Base-by-base conservation (phyloP, 306 rosid species). In the Cercis canadensis region DNA sequence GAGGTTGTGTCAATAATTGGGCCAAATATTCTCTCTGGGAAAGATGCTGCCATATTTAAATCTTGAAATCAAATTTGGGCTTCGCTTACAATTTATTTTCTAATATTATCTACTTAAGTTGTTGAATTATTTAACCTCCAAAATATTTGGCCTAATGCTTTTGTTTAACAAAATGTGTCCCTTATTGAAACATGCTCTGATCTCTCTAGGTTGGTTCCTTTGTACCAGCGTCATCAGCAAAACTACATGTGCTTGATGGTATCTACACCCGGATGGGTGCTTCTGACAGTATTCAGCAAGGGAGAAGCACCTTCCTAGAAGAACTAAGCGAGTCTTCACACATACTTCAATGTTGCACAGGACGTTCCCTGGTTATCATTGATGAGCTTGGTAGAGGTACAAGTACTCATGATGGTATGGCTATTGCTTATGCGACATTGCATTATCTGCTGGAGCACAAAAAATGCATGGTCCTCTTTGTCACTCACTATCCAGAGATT, bases 321-420 rank as follows among this genome's bases (percentile, higher is more conserved):
- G 98, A 94, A 79, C 71, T 90, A 65, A 84, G 92, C 2, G 98
- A 93, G 76, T 81, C 96, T 51, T 90, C 98, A 18, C 79, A 84
- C 69, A 90, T 89, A 61, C 92, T 94, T 17, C 92, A 77, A 15
- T 81, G 70, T n/a, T 90, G 94, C 78, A 79, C 97, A 8, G 63
- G 70, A 61, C 79, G 75, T 49, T 94, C 98, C 13, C 84, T 94
- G 69, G 96, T 90, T 41, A 86, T 94, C 79, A 78, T 90, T 1
- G 98, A 94, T 60, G 98, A 94, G 87, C 98, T 94, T 66, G 98
- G 98, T 67, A 84, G 98, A 87, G 98, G 98, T 69, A 93, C 97
- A 9, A 90, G 97, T 69, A 93, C 98, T 10, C 98, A 93, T 43
- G 98, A 93, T 47, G 98, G 97, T 2, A 89, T 86, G 76, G 96